Base-by-base conservation (phyloP, 345 rosid species). In the Acer negundo region DNA sequence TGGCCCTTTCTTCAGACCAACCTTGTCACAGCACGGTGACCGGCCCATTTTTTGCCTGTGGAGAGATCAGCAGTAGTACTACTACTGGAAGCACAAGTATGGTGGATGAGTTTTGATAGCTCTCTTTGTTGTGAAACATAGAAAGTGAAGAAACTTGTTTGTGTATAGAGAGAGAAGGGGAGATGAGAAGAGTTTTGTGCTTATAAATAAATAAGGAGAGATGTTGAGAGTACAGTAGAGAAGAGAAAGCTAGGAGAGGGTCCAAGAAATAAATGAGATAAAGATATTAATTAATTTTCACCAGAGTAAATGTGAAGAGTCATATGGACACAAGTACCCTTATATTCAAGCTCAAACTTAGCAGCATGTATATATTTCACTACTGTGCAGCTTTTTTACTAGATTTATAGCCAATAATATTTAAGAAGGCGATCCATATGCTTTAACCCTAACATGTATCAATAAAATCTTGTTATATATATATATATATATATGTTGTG, bases 1-100 rank as follows among this genome's bases (percentile, higher is more conserved):
- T 24, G 98, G 98, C 22, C 98, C 98, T 91, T 91, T 94, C 92
- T 94, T 94, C 78, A 94, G 78, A 1, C 97, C 98, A 1, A 86
- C 89, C 82, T 94, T 93, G 73, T 94, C 97, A 70, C 98, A 92
- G 78, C 97, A 89, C 3, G 97, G 94, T 2, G 94, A 87, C 79
- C 97, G 75, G 9, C 91, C 97, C 97, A 90, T 91, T 82, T 56
- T 56, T 56, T 55, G 82, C 70, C 77, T 7, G 74, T 6, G 77
- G 68, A 67, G 59, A 20, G 46, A 77, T 69, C 73, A 72, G n/a
- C 64, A 75, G 73, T 78, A 67, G 73, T 78, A 67, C 68, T 49
- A 76, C 51, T 23, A 67, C 19, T 38, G 2, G 4, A 67, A 67
- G 38, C 58, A 9, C 46, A 46, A 72, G 28, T n/a, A 17, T 10